Conservation (phyloP, 2,329 filamentous ascomycete genomes). For the Trichoderma polysporum region DNA sequence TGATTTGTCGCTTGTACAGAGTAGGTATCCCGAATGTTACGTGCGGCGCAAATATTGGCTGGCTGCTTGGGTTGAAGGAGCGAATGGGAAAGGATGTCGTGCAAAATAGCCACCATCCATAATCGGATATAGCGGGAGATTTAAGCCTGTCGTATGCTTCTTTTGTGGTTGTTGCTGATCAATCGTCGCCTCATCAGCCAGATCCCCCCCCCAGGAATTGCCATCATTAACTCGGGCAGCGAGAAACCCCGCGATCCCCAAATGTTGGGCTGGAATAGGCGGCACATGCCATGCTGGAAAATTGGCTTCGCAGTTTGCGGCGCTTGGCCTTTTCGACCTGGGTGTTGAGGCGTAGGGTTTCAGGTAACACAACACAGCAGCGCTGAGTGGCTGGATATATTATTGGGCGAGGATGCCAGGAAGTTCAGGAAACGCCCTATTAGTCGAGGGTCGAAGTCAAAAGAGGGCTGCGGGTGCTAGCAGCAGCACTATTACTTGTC, state of each 20-base stretch:
- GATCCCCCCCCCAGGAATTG: not conserved
- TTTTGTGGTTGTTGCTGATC: not conserved
- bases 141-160: not conserved
- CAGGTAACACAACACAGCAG: slow-evolving; percentile 2
- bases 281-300: not conserved
- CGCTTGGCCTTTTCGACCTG: slow-evolving; percentile 8
- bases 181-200: slow-evolving; percentile 1
- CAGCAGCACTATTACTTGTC: not conserved
- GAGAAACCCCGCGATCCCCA: not conserved
- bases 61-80: slow-evolving; percentile 9
- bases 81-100: not conserved
- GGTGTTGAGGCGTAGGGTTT: not conserved
- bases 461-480: slow-evolving; percentile 3
- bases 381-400: not conserved
- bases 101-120: not conserved
- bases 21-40: slow-evolving; percentile 18
- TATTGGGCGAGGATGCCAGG: slow-evolving; percentile 3
- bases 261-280: slow-evolving; percentile 1
- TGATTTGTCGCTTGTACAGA: slow-evolving; percentile 14
- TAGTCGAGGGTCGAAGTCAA: not conserved
- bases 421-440: not conserved
- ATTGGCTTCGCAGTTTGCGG: not conserved
- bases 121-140: slow-evolving; percentile 1
- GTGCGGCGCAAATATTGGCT: slow-evolving; percentile 16
- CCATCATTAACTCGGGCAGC: slow-evolving; percentile 7